Percentiles rank a stretch among this genome's conserved stretches.
These are phyloP conservation scores for Pyrenochaeta sp. DNA, from an alignment of 2,329 filamentous ascomycete species.

Conservation along the genomic window DNA sequence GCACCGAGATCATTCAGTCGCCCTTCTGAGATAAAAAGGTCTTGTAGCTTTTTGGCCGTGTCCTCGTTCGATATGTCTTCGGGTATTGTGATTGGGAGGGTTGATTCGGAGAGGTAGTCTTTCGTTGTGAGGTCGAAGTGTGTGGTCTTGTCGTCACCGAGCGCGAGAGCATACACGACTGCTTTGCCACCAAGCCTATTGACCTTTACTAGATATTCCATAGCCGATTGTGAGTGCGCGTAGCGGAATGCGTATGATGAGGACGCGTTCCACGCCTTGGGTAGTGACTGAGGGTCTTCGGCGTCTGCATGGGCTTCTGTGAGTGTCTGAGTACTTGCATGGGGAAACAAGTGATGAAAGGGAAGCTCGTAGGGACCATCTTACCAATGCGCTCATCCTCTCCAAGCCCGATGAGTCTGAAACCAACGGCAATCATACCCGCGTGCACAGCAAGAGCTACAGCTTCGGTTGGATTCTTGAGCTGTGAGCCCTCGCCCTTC, in stretches of 20 bases:
- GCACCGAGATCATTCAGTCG: constrained; percentile 73
- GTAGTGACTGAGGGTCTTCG: constrained; percentile 69
- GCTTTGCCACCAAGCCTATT: constrained; percentile 83
- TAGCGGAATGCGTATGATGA: constrained; percentile 84
- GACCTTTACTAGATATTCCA: constrained; percentile 83
- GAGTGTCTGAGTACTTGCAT: constrained; percentile 29
- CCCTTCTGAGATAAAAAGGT: constrained; percentile 76
- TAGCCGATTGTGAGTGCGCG: constrained; percentile 82
- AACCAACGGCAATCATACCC: constrained; percentile 80
- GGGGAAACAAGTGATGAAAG: neutral
- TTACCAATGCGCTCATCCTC: constrained; percentile 80
- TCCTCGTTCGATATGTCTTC: constrained; percentile 58
- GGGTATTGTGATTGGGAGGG: constrained; percentile 61
- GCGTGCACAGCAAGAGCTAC: constrained; percentile 85
- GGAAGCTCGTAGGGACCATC: constrained; percentile 16
- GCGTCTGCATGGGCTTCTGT: constrained; percentile 66
- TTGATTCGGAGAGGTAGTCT: constrained; percentile 75
- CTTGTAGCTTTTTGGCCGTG: constrained; percentile 54
- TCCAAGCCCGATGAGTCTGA: constrained; percentile 81
- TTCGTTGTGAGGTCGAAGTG: constrained; percentile 77
- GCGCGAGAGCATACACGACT: constrained; percentile 80
- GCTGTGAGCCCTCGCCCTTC: constrained; percentile 46
- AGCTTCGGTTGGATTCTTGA: constrained; percentile 80
- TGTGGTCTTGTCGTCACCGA: constrained; percentile 82
- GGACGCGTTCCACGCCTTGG: constrained; percentile 80